Base-by-base conservation (phyloP, 2,329 filamentous ascomycete genomes). In the Phialemonium atrogriseum region DNA sequence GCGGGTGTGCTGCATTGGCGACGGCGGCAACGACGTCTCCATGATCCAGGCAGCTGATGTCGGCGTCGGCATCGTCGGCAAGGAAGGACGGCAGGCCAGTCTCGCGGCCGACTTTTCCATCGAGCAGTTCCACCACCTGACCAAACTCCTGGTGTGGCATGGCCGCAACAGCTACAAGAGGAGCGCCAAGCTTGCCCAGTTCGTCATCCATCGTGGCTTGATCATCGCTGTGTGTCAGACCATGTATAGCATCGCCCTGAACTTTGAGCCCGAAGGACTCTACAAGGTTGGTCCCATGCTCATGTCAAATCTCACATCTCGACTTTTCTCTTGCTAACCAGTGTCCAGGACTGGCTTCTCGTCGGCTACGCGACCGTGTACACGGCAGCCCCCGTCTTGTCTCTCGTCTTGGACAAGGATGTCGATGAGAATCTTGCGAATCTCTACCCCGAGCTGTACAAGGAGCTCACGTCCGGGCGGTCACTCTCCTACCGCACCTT, bases 41-140 rank as follows among this genome's bases (percentile, higher is more conserved):
- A 98, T 98, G 91, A 98, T 98, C 45, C 91, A 96, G 64, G 89
- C 91, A 7, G 91, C 93, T 1, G 91, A 98, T 50, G 88, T 98
- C 0, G 93, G 93, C 38, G 89, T 98, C 16, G 91, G 91, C 39
- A 98, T 98, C 40, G 91, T 96, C 1, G 91, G 91, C 38, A 98
- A 98, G 64, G 91, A 98, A 64, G 91, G 91, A 20, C 78, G 85
- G 14, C 91, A 98, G 63, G 91, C 91, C 21, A 91, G 83, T 50
- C 70, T 98, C 27, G 93, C 93, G 0, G 93, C 91, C 9, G 91
- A 98, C 55, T 98, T 98, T 58, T 91, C 83, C 37, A 94, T 98
- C 46, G 85, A 87, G 38, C 88, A 95, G 49, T 98, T 98, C 59
- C 84, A 80, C 49, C 87, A 98, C 54, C 64, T 98, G 13, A 94